Evolutionary conservation across 108 stramenopile species (phyloP).

Genomic region (Fragilariopsis cylindrus): DNA sequence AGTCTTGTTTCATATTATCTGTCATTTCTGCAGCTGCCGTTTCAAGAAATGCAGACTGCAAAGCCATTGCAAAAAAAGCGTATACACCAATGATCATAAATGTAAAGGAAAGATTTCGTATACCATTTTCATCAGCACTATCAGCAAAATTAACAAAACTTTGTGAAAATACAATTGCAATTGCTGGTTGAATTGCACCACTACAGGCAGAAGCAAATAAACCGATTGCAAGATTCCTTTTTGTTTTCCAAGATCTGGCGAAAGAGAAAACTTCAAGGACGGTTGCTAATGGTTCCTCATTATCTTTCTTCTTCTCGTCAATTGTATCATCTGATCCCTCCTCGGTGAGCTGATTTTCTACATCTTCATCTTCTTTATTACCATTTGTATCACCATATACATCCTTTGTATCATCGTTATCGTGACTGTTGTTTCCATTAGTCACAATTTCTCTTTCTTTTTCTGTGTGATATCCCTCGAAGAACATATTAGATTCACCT

Average conservation of each 20-base stretch:
- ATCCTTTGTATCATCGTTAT: not conserved
- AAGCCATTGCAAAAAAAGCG: slow-evolving; percentile 38
- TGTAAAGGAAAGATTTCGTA: slow-evolving; percentile 43
- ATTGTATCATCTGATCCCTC: not conserved
- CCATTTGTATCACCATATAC: not conserved
- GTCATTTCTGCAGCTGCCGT: slow-evolving; percentile 49
- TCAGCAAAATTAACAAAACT: slow-evolving; percentile 47
- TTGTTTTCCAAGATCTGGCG: not conserved
- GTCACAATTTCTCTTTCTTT: not conserved
- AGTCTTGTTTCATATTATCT: slow-evolving; percentile 30
- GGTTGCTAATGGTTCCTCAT: slow-evolving; percentile 19
- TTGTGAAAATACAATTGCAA: slow-evolving; percentile 49
- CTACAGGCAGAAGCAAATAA: slow-evolving; percentile 10
- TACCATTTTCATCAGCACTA: slow-evolving; percentile 7
- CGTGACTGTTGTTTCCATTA: not conserved
- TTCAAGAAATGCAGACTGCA: slow-evolving; percentile 41
- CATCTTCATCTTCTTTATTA: not conserved
- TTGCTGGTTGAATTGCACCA: slow-evolving; percentile 23
- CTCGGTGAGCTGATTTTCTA: not conserved
- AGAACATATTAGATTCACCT: slow-evolving; percentile 1
- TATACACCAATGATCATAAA: slow-evolving; percentile 52
- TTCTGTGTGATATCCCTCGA: not conserved
- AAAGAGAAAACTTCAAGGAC: slow-evolving; percentile 20
- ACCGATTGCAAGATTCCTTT: slow-evolving; percentile 19
- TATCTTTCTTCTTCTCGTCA: not conserved